phyloP scores from a whole-genome alignment of 768 basidiomycete genomes.

The Piloderma croceum region DNA sequence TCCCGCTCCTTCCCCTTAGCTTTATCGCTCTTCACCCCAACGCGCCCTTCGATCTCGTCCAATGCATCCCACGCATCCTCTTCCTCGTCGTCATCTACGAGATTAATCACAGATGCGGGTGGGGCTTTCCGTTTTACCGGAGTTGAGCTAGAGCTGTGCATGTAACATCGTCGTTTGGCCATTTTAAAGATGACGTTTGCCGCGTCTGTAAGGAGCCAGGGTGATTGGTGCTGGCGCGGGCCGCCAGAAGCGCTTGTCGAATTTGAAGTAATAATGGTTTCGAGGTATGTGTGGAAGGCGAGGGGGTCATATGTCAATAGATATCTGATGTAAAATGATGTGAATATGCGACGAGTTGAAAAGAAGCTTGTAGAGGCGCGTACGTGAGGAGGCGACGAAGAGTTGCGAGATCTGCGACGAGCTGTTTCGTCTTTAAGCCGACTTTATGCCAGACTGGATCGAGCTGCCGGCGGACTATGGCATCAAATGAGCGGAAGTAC shows the following conservation, averaged over 20 bases:
- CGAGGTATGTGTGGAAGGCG: constrained; percentile 86
- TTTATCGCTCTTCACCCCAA: too few relatives aligned
- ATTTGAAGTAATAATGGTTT: constrained; percentile 72
- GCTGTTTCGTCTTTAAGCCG: constrained; percentile 84
- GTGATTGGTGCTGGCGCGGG: constrained; percentile 63
- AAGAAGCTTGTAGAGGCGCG: constrained; percentile 19
- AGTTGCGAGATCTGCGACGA: constrained; percentile 83
- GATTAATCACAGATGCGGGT: constrained; percentile 27
- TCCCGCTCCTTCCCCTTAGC: too few relatives aligned
- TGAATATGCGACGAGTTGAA: neutral
- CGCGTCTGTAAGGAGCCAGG: constrained; percentile 90
- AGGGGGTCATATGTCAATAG: constrained; percentile 87
- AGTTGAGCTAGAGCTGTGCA: constrained; percentile 27
- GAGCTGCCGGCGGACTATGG: constrained; percentile 80
- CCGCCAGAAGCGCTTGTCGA: constrained; percentile 44
- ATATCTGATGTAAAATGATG: constrained; percentile 64
- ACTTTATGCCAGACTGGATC: constrained; percentile 98
- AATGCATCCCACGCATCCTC: constrained; percentile 75
- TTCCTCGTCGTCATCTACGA: constrained; percentile 57
- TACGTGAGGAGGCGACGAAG: constrained; percentile 79
- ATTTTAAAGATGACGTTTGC: constrained; percentile 80
- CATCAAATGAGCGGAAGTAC: constrained; percentile 90
- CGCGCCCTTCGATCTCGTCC: constrained; percentile 52
- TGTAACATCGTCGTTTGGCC: constrained; percentile 80
- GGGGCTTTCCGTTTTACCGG: constrained; percentile 24